Base-by-base conservation (phyloP, 2,329 filamentous ascomycete species). In the Kalaharituber pfeilii region DNA sequence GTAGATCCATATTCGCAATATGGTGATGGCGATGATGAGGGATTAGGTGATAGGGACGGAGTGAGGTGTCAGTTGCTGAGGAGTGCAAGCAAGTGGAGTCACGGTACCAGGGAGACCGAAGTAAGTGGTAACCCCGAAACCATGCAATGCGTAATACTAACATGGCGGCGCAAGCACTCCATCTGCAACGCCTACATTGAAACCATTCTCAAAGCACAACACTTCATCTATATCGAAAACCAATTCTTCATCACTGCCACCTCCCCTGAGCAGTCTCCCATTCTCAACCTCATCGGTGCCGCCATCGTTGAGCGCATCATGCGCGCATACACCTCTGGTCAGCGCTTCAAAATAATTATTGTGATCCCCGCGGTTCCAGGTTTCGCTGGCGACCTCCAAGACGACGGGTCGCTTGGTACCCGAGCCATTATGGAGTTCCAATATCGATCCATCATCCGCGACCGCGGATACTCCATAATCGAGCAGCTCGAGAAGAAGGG, bases 341-440 rank as follows among this genome's bases (percentile, higher is more conserved):
- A 86, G 61, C 72, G 76, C 55, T 93, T 84, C 70, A 81, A 82
- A 59, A 75, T 89, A 60, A 80, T 88, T 60, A 76, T 91, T 20
- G 70, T 83, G 56, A 91, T 91, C 68, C 85, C 85, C 0, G 77
- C 84, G 1, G 80, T 93, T 0, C 86, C 85, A 6, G 86, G 80
- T 1, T 93, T 93, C 64, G 83, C 86, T 1, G 86, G 86, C 3
- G 84, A 91, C 62, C 72, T 93, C 50, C 77, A 83, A 63, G 75
- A 75, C 0, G 81, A 88, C 52, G 80, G 77, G 22, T 80, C 82
- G 7, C 72, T 89, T 1, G 82, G 83, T 22, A 91, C 85, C 0
- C 74, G 86, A 30, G 86, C 84, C 4, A 89, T 93, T 63, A 88
- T 91, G 82, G 84, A 91, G 66, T 89, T 83, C 67, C 85, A 91